A percentile compares a stretch with the other conserved stretches of the same genome.
Evolutionary conservation across 805 yeast species (phyloP).

Genomic region (Zygoascus flipseniorum): DNA sequence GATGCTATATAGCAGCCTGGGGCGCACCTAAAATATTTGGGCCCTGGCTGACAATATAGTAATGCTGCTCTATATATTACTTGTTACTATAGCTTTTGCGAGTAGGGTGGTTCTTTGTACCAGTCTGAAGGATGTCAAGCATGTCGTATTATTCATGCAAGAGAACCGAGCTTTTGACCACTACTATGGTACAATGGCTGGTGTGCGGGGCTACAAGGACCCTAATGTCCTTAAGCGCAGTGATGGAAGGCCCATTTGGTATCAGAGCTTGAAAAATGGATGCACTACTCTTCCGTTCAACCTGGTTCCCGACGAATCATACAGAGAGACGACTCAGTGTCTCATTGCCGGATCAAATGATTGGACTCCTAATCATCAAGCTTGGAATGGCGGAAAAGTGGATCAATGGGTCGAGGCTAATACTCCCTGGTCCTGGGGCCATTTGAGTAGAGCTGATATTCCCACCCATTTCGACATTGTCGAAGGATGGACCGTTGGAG

Average conservation of each 20-base stretch:
- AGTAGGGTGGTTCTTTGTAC: background rate
- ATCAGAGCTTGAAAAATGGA: slow-evolving; percentile 11
- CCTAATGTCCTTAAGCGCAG: slow-evolving; percentile 14
- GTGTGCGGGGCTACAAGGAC: slow-evolving; percentile 21
- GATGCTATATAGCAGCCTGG: no score
- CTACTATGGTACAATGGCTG: slow-evolving; percentile 19
- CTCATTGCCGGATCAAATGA: slow-evolving; percentile 16
- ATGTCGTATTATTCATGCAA: slow-evolving; percentile 19
- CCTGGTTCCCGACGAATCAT: slow-evolving; percentile 10
- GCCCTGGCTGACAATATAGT: no score
- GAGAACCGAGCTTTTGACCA: slow-evolving; percentile 21
- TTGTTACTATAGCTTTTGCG: no score
- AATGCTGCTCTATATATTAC: no score
- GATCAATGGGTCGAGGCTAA: slow-evolving; percentile 19
- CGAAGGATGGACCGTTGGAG: slow-evolving; percentile 19
- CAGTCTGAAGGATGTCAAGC: slow-evolving; percentile 9
- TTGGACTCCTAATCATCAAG: slow-evolving; percentile 17
- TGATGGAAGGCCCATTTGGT: slow-evolving; percentile 10
- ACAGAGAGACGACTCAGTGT: slow-evolving; percentile 15
- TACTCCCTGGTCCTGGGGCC: slow-evolving; percentile 17
- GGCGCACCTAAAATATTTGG: no score
- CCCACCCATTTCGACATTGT: slow-evolving; percentile 19
- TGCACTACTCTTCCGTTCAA: slow-evolving; percentile 16
- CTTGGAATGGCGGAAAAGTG: slow-evolving; percentile 19
- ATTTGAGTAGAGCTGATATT: slow-evolving; percentile 13